phyloP scores from a whole-genome alignment of 2,329 filamentous ascomycete genomes.

The Aspergillus sp. region DNA sequence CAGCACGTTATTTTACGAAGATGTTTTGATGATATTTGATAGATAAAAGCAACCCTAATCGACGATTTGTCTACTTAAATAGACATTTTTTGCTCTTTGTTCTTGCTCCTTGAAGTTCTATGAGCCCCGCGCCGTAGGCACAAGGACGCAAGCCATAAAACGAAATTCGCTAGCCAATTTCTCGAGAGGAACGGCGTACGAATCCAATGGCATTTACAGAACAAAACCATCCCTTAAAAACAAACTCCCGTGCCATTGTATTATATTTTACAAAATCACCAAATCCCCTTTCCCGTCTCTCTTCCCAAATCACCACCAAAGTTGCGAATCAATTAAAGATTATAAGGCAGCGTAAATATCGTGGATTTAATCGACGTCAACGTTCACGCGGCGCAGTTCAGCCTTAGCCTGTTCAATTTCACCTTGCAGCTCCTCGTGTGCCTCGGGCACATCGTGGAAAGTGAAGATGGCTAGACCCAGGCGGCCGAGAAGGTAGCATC shows the following conservation, averaged over 20 bases:
- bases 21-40: constrained; percentile 18
- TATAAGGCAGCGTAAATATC: neutral
- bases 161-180: neutral
- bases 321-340: neutral
- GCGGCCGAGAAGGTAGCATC: constrained; percentile 86
- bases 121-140: neutral
- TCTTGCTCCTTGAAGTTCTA: neutral
- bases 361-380: constrained; percentile 42
- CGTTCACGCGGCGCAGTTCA: constrained; percentile 42
- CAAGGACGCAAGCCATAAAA: neutral
- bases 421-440: constrained; percentile 82
- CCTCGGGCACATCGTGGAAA: constrained; percentile 93
- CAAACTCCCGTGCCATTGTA: neutral
- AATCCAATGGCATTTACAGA: neutral
- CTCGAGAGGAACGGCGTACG: neutral
- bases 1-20: constrained; percentile 18
- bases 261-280: neutral
- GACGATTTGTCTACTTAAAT: neutral
- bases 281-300: neutral
- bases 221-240: neutral
- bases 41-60: constrained; percentile 17
- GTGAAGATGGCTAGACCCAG: constrained; percentile 91
- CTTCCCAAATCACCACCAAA: neutral
- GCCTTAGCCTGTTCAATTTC: constrained; percentile 64
- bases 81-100: neutral